Conservation (phyloP, 306 rosid genomes). For the Canavalia ensiformis region DNA sequence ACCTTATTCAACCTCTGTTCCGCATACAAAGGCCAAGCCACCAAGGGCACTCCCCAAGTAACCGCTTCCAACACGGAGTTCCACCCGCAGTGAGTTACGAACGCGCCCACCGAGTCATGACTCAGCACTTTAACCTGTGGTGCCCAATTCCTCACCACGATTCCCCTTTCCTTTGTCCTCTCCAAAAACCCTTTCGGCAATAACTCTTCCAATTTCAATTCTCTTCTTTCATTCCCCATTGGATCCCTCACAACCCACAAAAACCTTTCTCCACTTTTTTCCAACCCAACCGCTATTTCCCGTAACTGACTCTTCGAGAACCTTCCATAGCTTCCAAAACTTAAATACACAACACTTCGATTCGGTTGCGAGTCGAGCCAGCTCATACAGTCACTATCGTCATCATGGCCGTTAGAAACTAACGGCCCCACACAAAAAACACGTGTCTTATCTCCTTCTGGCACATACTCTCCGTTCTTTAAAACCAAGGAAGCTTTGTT, state of each 20-base stretch:
- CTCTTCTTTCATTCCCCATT: background rate
- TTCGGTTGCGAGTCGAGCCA: conserved; percentile 65
- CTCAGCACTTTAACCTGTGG: conserved; percentile 59
- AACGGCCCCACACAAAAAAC: conserved; percentile 56
- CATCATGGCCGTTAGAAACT: background rate
- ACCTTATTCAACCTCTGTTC: conserved; percentile 51
- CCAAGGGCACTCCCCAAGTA: conserved; percentile 45
- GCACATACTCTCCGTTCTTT: conserved; percentile 48
- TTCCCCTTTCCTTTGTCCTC: conserved; percentile 48
- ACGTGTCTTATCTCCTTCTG: conserved; percentile 42
- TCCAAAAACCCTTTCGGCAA: conserved; percentile 61
- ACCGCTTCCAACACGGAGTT: conserved; percentile 52
- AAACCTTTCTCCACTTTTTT: conserved; percentile 56
- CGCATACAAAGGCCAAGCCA: conserved; percentile 55
- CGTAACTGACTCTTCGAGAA: conserved; percentile 53
- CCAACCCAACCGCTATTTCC: conserved; percentile 63
- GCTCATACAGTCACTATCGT: conserved; percentile 40
- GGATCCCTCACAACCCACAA: conserved; percentile 67
- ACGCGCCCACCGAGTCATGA: conserved; percentile 49
- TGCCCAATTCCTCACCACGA: conserved; percentile 57
- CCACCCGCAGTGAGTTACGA: conserved; percentile 60
- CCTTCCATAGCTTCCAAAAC: conserved; percentile 69
- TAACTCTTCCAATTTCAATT: conserved; percentile 44
- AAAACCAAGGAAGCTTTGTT: conserved; percentile 45
- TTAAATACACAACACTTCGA: conserved; percentile 58